Evolutionary conservation across 192 early-diverging fungal species (phyloP).

Genomic region (Lobulomyces angularis): DNA sequence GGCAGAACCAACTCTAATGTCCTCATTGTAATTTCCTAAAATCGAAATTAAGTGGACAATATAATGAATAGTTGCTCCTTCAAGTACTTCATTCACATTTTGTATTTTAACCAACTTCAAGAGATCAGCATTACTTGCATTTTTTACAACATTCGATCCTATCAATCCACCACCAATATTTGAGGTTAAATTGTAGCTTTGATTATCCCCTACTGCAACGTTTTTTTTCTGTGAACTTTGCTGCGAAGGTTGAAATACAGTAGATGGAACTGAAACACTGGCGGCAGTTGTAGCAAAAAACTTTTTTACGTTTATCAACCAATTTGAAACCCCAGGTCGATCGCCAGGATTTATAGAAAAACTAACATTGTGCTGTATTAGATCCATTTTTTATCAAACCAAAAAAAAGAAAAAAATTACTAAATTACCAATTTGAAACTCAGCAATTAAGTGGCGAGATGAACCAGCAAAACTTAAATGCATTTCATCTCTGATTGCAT

Average conservation of each 20-base stretch:
- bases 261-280: constrained; percentile 9
- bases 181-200: neutral
- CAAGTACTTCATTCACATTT: constrained; percentile 13
- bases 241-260: constrained; percentile 5
- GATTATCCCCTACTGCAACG: constrained; percentile 2
- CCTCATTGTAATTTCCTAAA: constrained; percentile 26
- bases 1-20: constrained; percentile 25
- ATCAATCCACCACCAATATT: constrained; percentile 12
- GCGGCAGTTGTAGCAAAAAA: constrained; percentile 28
- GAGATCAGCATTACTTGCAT: constrained; percentile 5
- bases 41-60: constrained; percentile 32
- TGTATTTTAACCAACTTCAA: no score
- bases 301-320: constrained; percentile 21
- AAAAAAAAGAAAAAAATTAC: no score
- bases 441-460: no score
- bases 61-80: constrained; percentile 10
- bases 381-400: no score
- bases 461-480: no score
- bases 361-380: constrained; percentile 10
- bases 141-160: constrained; percentile 22
- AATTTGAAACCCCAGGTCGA: constrained; percentile 20
- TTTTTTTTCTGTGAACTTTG: constrained; percentile 5
- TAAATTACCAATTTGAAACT: no score
- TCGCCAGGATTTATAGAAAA: constrained; percentile 24
- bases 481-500: no score